Evolutionary conservation across 2,329 filamentous ascomycete genomes (phyloP).

Genomic region (Penicillium sp.): DNA sequence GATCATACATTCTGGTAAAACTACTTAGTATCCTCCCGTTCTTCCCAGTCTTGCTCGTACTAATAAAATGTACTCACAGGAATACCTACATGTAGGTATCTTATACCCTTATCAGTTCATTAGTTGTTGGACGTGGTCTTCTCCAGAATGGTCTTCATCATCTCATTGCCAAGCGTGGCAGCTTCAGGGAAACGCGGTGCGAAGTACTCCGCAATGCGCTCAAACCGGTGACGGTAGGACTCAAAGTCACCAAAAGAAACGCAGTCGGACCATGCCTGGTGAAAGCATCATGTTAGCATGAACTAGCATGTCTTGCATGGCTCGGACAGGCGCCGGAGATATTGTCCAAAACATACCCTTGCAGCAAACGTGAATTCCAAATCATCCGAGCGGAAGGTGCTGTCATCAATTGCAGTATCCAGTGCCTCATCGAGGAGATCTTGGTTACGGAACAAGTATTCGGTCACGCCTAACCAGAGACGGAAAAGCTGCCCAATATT

Average conservation of each 20-base stretch:
- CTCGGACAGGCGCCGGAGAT: neutral
- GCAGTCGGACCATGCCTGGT: conserved; percentile 85
- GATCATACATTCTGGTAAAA: neutral
- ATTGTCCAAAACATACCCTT: conserved; percentile 49
- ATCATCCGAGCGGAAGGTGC: conserved; percentile 91
- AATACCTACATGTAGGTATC: neutral
- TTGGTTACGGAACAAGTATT: conserved; percentile 86
- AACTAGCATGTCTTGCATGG: neutral
- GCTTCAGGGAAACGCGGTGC: conserved; percentile 86
- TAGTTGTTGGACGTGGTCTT: conserved; percentile 54
- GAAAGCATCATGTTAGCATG: neutral
- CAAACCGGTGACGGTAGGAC: conserved; percentile 86
- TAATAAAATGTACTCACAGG: neutral
- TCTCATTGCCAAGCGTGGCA: conserved; percentile 84
- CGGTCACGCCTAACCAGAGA: conserved; percentile 93
- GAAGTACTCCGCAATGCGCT: conserved; percentile 88
- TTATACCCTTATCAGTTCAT: conserved; percentile 10
- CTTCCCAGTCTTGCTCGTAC: neutral
- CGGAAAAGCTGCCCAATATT: conserved; percentile 67
- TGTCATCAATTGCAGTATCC: conserved; percentile 81
- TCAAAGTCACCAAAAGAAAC: conserved; percentile 90
- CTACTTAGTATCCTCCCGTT: neutral
- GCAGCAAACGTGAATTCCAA: conserved; percentile 98
- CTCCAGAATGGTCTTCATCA: conserved; percentile 94
- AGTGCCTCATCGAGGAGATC: conserved; percentile 80